These are phyloP conservation scores for Onygena corvina DNA, from an alignment of 2,329 filamentous ascomycete species.

Conservation along the genomic window DNA sequence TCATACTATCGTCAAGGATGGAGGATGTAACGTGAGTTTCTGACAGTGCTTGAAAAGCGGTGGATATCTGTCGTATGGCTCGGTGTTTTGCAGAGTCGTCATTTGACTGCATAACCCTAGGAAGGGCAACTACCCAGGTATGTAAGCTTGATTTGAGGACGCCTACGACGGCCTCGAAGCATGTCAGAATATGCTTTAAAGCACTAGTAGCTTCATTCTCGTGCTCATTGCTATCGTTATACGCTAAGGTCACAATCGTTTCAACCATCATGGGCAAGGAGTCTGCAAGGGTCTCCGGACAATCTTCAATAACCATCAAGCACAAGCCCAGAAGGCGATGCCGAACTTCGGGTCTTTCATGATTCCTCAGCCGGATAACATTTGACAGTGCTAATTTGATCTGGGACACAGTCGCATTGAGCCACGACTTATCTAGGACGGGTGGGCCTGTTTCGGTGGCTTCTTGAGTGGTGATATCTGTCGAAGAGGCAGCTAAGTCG, in stretches of 20 bases:
- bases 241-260: slow-evolving; percentile 59
- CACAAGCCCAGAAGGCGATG: slow-evolving; percentile 59
- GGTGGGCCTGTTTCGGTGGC: slow-evolving; percentile 27
- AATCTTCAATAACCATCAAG: slow-evolving; percentile 63
- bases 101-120: slow-evolving; percentile 68
- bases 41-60: slow-evolving; percentile 55
- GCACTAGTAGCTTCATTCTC: slow-evolving; percentile 26
- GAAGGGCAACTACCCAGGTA: slow-evolving; percentile 68
- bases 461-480: slow-evolving; percentile 15
- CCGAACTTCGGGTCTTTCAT: slow-evolving; percentile 58
- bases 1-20: slow-evolving; percentile 55
- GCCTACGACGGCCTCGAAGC: slow-evolving; percentile 51
- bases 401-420: slow-evolving; percentile 66
- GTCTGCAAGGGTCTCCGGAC: slow-evolving; percentile 57
- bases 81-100: slow-evolving; percentile 67
- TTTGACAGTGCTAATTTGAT: slow-evolving; percentile 71
- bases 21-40: slow-evolving; percentile 52
- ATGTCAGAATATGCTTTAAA: slow-evolving; percentile 50
- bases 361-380: slow-evolving; percentile 60
- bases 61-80: slow-evolving; percentile 63
- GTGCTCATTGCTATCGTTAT: slow-evolving; percentile 37
- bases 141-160: slow-evolving; percentile 58
- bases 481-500: slow-evolving; percentile 29
- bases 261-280: slow-evolving; percentile 65
- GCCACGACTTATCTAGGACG: slow-evolving; percentile 49